These are phyloP conservation scores for Nakazawaea wyomingensis DNA, from an alignment of 805 yeast species.

Conservation along the genomic window DNA sequence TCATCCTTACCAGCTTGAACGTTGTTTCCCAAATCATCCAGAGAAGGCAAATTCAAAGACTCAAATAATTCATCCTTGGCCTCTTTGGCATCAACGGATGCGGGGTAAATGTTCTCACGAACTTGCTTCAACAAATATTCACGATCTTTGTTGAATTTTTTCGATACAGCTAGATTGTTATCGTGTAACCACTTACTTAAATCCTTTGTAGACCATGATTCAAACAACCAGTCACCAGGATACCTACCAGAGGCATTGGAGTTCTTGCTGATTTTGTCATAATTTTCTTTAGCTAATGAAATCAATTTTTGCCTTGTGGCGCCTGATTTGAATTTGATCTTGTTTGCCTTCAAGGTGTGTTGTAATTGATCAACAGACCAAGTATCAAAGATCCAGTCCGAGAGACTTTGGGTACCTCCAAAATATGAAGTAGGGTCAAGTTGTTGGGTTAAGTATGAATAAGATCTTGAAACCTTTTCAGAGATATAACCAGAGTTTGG, in stretches of 20 bases:
- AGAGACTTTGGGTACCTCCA: conserved; percentile 11
- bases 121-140: conserved; percentile 43
- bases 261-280: conserved; percentile 31
- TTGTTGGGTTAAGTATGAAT: conserved; percentile 8
- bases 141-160: conserved; percentile 27
- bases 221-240: conserved; percentile 48
- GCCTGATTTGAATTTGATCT: conserved; percentile 25
- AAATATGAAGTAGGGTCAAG: neutral
- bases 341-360: conserved; percentile 26
- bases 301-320: conserved; percentile 34
- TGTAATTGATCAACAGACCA: conserved; percentile 35
- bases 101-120: conserved; percentile 39
- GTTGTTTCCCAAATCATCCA: conserved; percentile 29
- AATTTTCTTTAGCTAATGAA: conserved; percentile 35
- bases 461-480: conserved; percentile 1
- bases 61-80: conserved; percentile 35
- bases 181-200: conserved; percentile 44
- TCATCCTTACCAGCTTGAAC: conserved; percentile 35
- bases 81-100: conserved; percentile 27
- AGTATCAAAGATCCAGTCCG: conserved; percentile 45
- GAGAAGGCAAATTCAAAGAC: conserved; percentile 31
- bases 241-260: conserved; percentile 37
- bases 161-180: conserved; percentile 33
- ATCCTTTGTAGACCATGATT: conserved; percentile 46
- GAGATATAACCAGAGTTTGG: conserved; percentile 7